A percentile compares a stretch with the other conserved stretches of the same genome.
Evolutionary conservation across 495 filamentous ascomycete species (phyloP).

Genomic region (Poronia punctata): DNA sequence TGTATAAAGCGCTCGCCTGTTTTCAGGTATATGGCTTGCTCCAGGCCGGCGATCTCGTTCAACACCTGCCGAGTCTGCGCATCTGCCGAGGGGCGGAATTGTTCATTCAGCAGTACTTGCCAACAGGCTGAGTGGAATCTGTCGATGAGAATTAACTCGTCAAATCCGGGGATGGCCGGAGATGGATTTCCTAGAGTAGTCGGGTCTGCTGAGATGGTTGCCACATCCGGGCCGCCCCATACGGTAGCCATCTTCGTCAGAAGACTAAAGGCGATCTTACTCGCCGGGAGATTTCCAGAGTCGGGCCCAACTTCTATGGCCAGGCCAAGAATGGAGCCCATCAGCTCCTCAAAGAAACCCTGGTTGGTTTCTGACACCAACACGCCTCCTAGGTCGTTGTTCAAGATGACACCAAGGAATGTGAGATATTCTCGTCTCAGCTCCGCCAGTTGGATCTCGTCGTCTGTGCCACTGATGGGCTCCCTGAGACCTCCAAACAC

Average conservation of each 20-base stretch:
- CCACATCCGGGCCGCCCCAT: conserved; percentile 80
- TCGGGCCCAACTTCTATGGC: conserved; percentile 64
- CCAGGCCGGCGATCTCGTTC: conserved; percentile 72
- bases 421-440: conserved; percentile 87
- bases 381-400: conserved; percentile 81
- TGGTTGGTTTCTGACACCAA: conserved; percentile 87
- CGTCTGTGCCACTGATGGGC: conserved; percentile 84
- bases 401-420: conserved; percentile 78
- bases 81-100: conserved; percentile 70
- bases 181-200: conserved; percentile 32
- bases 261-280: conserved; percentile 71
- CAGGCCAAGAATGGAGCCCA: conserved; percentile 75
- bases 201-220: conserved; percentile 43
- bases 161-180: conserved; percentile 76
- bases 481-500: conserved; percentile 80
- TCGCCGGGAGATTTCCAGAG: conserved; percentile 63
- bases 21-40: conserved; percentile 83
- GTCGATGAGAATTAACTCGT: conserved; percentile 69
- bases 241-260: conserved; percentile 67
- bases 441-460: conserved; percentile 88
- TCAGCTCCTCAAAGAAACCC: conserved; percentile 74
- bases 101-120: conserved; percentile 66
- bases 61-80: conserved; percentile 79
- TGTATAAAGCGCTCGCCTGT: conserved; percentile 55
- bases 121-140: conserved; percentile 86